A percentile compares a stretch with the other conserved stretches of the same genome.
phyloP scores from a whole-genome alignment of 768 basidiomycete species.

The Infundibulicybe gibba region DNA sequence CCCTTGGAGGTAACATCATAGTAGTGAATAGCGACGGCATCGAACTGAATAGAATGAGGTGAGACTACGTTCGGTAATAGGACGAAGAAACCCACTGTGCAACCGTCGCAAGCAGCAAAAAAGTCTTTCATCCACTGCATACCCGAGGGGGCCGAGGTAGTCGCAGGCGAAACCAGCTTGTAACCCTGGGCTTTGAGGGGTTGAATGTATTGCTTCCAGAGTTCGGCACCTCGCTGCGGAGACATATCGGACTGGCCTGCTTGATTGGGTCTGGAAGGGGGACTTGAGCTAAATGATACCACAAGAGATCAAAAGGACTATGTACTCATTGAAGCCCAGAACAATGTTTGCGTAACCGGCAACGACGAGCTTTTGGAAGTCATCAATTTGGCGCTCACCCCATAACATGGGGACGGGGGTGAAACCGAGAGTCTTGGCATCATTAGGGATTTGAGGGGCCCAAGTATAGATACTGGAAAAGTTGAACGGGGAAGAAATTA shows the following conservation, averaged over 20 bases:
- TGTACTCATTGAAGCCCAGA: conserved; percentile 76
- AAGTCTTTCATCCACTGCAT: conserved; percentile 64
- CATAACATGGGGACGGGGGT: conserved; percentile 67
- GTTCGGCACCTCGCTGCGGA: conserved; percentile 39
- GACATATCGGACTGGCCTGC: conserved; percentile 56
- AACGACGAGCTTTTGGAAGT: conserved; percentile 45
- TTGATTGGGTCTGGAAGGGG: conserved; percentile 59
- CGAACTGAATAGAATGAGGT: conserved; percentile 35
- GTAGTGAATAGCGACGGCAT: conserved; percentile 59
- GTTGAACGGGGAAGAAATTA: neutral
- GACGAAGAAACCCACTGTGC: conserved; percentile 39
- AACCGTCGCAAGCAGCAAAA: conserved; percentile 45
- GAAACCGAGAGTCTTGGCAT: conserved; percentile 41
- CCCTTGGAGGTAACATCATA: conserved; percentile 52
- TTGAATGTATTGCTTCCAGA: conserved; percentile 63
- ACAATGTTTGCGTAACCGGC: conserved; percentile 47
- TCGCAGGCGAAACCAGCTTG: conserved; percentile 59
- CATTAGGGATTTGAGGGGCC: conserved; percentile 47
- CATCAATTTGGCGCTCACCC: conserved; percentile 48
- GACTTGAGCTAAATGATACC: neutral
- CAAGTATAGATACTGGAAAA: conserved; percentile 58
- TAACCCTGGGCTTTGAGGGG: conserved; percentile 58
- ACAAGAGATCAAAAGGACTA: conserved; percentile 2
- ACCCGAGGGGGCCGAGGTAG: conserved; percentile 58
- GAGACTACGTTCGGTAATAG: neutral